phyloP scores from a whole-genome alignment of 2,329 filamentous ascomycete genomes.

The Ceratocystis variospora region DNA sequence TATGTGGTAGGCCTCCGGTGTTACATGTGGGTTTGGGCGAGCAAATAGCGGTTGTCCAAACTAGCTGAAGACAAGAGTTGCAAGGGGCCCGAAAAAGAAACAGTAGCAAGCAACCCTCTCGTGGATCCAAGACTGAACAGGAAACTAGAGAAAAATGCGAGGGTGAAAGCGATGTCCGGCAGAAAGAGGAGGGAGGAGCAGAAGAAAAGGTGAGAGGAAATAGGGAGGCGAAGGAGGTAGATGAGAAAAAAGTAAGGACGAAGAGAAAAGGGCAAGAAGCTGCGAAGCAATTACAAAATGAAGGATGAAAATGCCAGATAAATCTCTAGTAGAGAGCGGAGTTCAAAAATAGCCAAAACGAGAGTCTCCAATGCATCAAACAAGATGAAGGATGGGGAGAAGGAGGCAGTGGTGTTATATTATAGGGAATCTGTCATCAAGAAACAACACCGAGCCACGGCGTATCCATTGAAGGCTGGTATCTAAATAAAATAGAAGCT shows the following conservation, averaged over 20 bases:
- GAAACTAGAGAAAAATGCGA: not conserved
- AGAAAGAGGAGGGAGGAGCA: not conserved
- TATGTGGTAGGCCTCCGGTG: not conserved
- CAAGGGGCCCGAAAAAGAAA: not conserved
- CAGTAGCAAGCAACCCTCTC: not conserved
- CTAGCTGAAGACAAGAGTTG: not conserved
- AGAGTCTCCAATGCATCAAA: not conserved
- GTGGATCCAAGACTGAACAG: not conserved
- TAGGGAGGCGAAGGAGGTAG: not conserved
- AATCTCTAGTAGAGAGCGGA: not conserved
- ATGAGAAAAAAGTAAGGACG: not conserved
- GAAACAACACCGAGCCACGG: not conserved
- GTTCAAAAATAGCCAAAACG: not conserved
- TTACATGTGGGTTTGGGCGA: not conserved
- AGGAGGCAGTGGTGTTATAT: constrained; percentile 3
- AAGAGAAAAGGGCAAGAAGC: not conserved
- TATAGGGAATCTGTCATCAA: constrained; percentile 1
- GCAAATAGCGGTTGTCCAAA: not conserved
- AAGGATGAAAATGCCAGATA: not conserved
- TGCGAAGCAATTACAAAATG: not conserved
- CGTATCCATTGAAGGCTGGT: not conserved
- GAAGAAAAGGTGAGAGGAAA: not conserved
- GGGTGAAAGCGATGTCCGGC: not conserved
- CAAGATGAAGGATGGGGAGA: not conserved
- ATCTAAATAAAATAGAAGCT: not conserved